Evolutionary conservation across 2,329 filamentous ascomycete genomes (phyloP), one percentile per base, ranked within the genome.

Genomic region (Stagonosporopsis vannaccii): DNA sequence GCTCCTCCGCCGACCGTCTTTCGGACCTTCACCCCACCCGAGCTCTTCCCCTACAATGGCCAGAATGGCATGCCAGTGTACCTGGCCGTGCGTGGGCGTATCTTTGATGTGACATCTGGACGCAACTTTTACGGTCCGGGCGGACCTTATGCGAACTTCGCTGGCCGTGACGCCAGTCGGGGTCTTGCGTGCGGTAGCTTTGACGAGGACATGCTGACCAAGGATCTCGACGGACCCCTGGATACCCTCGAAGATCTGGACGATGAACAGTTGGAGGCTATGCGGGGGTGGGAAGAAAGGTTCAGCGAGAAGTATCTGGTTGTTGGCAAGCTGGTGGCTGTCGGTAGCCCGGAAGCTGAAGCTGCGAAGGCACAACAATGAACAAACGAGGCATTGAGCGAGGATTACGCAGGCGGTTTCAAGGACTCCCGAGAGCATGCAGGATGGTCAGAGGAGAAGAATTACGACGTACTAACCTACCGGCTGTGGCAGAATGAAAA

Each of bases 81-180:
- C 78, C 85, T 99, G 44, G 90, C 92, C n/a, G 92, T 98, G 17
- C 90, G 92, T 37, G 93, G 95, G 48, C 87, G 87, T 46, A 89
- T 98, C 61, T 98, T 97, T 75, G 95, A 99, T 74, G 94, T 98
- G 22, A 87, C 88, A 0, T 80, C 87, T 13, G 94, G 95, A 22
- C 86, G 89, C 71, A 93, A 96, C 81, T 98, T 98, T 78, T 99
- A 99, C 79, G 95, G 95, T 4, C 95, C 95, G 19, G 93, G 92
- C 12, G 94, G 94, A 0, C 92, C 94, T 2, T 99, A 99, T 77
- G 88, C 89, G 76, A 98, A 98, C 80, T 99, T 99, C 73, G 95
- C 95, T 0, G 95, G 95, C 0, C 83, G 93, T 35, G 95, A 99
- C 77, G 95, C 95, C 19, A 92, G 86, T 62, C 85, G 94, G 48